These are phyloP conservation scores for Phytophthora sansomeana DNA, from an alignment of 352 stramenopile genomes.

Conservation along the genomic window DNA sequence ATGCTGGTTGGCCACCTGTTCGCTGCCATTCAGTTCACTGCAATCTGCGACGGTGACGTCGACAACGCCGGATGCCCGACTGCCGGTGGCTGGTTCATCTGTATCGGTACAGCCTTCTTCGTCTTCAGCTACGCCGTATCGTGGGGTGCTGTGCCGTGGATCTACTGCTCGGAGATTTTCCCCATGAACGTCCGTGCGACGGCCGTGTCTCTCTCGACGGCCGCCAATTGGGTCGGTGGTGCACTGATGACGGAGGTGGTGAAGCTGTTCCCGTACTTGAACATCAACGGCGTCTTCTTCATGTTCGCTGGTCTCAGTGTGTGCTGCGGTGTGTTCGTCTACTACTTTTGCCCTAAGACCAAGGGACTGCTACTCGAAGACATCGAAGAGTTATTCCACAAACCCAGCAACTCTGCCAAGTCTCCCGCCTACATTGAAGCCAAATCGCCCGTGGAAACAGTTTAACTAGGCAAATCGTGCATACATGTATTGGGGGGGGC, in stretches of 20 bases:
- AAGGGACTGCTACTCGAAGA: constrained; percentile 54
- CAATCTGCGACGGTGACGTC: constrained; percentile 35
- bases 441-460: constrained; percentile 32
- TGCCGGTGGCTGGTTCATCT: constrained; percentile 45
- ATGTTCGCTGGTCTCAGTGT: constrained; percentile 53
- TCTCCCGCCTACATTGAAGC: constrained; percentile 39
- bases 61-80: constrained; percentile 33
- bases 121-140: constrained; percentile 29
- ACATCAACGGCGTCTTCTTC: constrained; percentile 68
- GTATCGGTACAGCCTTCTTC: constrained; percentile 42
- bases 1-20: constrained; percentile 47
- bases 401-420: constrained; percentile 8
- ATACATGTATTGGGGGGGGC: too few species aligned
- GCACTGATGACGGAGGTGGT: constrained; percentile 41
- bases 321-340: constrained; percentile 47
- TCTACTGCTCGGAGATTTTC: constrained; percentile 53
- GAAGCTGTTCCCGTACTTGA: constrained; percentile 41
- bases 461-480: neutral
- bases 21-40: constrained; percentile 39
- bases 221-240: constrained; percentile 45
- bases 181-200: constrained; percentile 44
- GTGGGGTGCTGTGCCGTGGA: constrained; percentile 42
- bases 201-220: constrained; percentile 44
- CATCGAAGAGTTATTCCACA: constrained; percentile 51
- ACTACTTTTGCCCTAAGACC: constrained; percentile 53